These are phyloP conservation scores for Amaranthus cruentus DNA, from an alignment of 148 eudicot species.

Conservation along the genomic window DNA sequence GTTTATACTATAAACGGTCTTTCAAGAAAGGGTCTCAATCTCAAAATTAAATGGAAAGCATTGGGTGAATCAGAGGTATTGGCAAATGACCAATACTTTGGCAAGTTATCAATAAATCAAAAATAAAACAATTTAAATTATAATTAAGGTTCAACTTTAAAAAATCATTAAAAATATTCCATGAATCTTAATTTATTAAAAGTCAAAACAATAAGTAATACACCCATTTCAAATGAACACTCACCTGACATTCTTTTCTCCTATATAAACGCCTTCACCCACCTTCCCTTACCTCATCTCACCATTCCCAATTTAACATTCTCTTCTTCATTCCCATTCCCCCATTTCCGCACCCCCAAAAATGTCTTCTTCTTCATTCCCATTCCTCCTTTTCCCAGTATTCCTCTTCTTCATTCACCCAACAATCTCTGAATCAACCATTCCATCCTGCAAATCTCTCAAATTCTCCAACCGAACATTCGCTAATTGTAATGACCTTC, in stretches of 20 bases:
- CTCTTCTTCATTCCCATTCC: not conserved
- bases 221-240: not conserved
- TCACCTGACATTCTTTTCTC: not conserved
- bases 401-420: constrained; percentile 23
- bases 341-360: not conserved
- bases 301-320: constrained; percentile 9
- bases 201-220: too few relatives aligned
- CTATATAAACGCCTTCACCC: not conserved
- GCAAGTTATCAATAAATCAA: too few relatives aligned
- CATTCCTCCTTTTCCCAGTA: not conserved
- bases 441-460: constrained; percentile 37
- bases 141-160: too few relatives aligned
- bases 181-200: too few relatives aligned
- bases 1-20: too few relatives aligned
- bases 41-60: too few relatives aligned
- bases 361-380: constrained; percentile 12
- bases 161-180: too few relatives aligned
- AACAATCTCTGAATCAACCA: constrained; percentile 13
- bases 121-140: too few relatives aligned
- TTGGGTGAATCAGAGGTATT: too few relatives aligned
- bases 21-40: too few relatives aligned
- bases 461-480: constrained; percentile 28
- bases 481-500: constrained; percentile 44
- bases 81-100: too few relatives aligned
- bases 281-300: not conserved